A percentile compares a stretch with the other conserved stretches of the same genome.
These are phyloP conservation scores for Parvularia atlantis DNA, from an alignment of 78 protist species.

Conservation along the genomic window DNA sequence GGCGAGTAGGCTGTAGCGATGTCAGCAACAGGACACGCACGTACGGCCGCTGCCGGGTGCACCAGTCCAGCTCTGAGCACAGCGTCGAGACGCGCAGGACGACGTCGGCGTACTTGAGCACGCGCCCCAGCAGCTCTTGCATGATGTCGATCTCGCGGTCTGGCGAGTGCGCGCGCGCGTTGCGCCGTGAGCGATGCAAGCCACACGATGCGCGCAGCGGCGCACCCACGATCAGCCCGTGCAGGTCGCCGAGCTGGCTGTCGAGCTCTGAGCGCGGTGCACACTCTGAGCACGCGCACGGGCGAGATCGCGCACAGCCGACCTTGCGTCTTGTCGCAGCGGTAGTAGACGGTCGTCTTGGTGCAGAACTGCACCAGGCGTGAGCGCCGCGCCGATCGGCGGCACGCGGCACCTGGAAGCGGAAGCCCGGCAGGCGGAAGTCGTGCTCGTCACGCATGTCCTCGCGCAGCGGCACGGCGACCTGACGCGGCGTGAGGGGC, in stretches of 20 bases:
- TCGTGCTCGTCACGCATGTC: background rate
- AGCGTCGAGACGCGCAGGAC: background rate
- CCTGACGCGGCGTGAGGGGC: no score
- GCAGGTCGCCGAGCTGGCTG: conserved; percentile 15
- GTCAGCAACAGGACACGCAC: background rate
- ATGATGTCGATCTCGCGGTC: conserved; percentile 6
- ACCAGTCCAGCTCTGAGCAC: conserved; percentile 18
- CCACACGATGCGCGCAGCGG: no score
- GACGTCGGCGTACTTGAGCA: background rate
- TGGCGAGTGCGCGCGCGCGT: background rate
- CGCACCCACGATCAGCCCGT: background rate
- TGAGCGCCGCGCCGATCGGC: background rate
- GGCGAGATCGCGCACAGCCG: background rate
- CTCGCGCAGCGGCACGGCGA: background rate
- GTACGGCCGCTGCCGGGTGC: no score
- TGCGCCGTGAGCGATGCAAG: no score
- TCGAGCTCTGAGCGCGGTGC: conserved; percentile 1
- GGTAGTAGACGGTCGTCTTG: conserved; percentile 7
- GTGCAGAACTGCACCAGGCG: background rate
- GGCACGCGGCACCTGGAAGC: background rate
- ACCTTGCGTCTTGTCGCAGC: background rate
- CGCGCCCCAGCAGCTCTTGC: background rate
- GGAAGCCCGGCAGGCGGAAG: background rate
- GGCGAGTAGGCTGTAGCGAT: conserved; percentile 7
- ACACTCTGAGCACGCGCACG: background rate